Evolutionary conservation across 2,329 filamentous ascomycete species (phyloP).

Genomic region (Alternaria brassicae): DNA sequence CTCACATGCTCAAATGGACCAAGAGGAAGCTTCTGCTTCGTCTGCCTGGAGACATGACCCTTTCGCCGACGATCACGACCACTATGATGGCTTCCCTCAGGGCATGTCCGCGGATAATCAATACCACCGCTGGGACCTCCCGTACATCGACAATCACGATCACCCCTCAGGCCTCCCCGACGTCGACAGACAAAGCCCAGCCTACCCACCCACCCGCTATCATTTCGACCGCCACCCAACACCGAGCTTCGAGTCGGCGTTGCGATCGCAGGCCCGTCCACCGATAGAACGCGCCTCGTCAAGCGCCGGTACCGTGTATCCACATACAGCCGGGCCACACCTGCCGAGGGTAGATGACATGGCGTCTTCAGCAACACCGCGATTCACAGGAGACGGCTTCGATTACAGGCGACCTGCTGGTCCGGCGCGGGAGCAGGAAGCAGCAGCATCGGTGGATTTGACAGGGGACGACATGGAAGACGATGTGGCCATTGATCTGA

Average conservation of each 20-base stretch:
- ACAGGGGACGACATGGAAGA: conserved; percentile 33
- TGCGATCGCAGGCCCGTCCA: conserved; percentile 6
- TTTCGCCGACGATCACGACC: conserved; percentile 7
- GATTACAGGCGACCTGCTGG: conserved; percentile 62
- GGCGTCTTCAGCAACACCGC: conserved; percentile 38
- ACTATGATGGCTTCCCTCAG: no score
- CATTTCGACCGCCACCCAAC: neutral
- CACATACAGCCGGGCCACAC: conserved; percentile 20
- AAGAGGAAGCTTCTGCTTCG: conserved; percentile 32
- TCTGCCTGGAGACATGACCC: conserved; percentile 33
- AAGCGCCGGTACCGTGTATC: conserved; percentile 4
- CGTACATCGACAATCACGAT: no score
- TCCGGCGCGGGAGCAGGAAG: conserved; percentile 29
- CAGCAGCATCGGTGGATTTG: conserved; percentile 49
- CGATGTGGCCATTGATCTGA: conserved; percentile 22
- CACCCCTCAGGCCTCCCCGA: conserved; percentile 4
- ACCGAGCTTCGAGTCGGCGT: conserved; percentile 5
- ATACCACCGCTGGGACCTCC: no score
- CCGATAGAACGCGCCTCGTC: conserved; percentile 6
- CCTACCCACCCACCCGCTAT: neutral
- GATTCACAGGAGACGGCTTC: conserved; percentile 61
- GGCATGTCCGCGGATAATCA: no score
- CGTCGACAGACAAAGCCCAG: neutral
- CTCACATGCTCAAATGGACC: conserved; percentile 46
- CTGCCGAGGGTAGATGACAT: conserved; percentile 35